Base-by-base conservation (phyloP, 495 filamentous ascomycete species). In the Niebla homalea region DNA sequence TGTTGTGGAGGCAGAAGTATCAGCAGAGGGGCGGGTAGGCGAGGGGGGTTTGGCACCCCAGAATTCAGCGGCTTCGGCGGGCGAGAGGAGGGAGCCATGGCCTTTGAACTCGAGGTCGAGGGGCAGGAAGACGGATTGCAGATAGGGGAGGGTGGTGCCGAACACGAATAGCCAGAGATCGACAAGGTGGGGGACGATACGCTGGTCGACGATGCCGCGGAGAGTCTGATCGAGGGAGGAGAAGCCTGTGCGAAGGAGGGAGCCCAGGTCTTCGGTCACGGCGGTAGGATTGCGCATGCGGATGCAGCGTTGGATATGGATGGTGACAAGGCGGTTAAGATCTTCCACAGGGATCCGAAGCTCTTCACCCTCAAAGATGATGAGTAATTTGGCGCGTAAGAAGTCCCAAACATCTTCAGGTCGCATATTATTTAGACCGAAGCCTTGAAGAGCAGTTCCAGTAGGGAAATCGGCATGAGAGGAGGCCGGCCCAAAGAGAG, bases 381-480 rank as follows among this genome's bases (percentile, higher is more conserved):
- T 78, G 11, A 97, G 71, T n/a, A 97, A 61, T 52, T 87, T 88
- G 0, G 84, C 82, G 56, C 90, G 92, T n/a, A 99, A 66, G 50
- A 87, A 85, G 21, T 89, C 87, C 93, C 93, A 99, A 6, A 89
- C 90, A 62, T 96, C 89, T 56, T 99, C 92, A 1, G 83, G 72
- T 5, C 77, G 78, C 79, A 95, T 83, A 55, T 86, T 87, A 52
- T 85, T 77, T 20, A 94, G 67, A 0, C 87, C 87, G 56, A 85
- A 80, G 0, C 74, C 73, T 47, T 74, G 72, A 11, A 75, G 47
- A 15, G 66, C 61, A 23, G 69, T 64, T 4, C 61, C 65, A 10
- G 40, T 47, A 10, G 55, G 37, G 14, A 55, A 36, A 10, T 52
- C 57, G 22, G 38, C 18, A 40, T 53, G 48, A 21, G 55, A 48